These are phyloP conservation scores for Hypoxylon sp. DNA, from an alignment of 2,329 filamentous ascomycete genomes.

Conservation along the genomic window DNA sequence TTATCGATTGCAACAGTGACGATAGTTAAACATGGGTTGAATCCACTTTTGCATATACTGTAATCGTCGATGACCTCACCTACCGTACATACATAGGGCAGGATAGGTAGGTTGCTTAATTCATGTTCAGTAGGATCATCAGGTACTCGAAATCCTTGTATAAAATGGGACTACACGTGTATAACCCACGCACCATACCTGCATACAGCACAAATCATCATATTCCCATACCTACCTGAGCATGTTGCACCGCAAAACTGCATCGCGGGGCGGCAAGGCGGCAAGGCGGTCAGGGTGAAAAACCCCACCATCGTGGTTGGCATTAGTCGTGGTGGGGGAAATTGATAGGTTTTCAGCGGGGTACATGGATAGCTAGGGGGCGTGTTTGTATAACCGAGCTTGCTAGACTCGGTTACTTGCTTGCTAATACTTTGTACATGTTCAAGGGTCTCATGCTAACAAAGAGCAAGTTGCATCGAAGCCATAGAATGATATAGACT, in stretches of 20 bases:
- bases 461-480: not conserved
- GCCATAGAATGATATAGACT: constrained; percentile 5
- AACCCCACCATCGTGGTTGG: constrained; percentile 41
- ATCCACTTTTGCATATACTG: not conserved
- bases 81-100: not conserved
- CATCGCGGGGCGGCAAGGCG: constrained; percentile 32
- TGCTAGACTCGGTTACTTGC: constrained; percentile 16
- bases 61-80: not conserved
- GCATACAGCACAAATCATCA: constrained; percentile 20
- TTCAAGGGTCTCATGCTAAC: not conserved
- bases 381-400: constrained; percentile 18
- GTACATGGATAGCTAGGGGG: constrained; percentile 13
- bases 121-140: constrained; percentile 6
- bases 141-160: constrained; percentile 7
- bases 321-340: constrained; percentile 39
- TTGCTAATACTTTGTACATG: not conserved
- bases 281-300: constrained; percentile 28
- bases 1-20: not conserved
- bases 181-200: constrained; percentile 19
- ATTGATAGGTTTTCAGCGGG: constrained; percentile 24
- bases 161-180: constrained; percentile 6
- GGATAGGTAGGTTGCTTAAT: too few relatives aligned
- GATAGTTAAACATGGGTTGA: not conserved
- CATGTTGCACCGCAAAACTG: constrained; percentile 11
- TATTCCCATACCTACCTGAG: constrained; percentile 20